Evolutionary conservation across 441 rosid genomes (phyloP).

Genomic region (Hypseocharis bilobata): DNA sequence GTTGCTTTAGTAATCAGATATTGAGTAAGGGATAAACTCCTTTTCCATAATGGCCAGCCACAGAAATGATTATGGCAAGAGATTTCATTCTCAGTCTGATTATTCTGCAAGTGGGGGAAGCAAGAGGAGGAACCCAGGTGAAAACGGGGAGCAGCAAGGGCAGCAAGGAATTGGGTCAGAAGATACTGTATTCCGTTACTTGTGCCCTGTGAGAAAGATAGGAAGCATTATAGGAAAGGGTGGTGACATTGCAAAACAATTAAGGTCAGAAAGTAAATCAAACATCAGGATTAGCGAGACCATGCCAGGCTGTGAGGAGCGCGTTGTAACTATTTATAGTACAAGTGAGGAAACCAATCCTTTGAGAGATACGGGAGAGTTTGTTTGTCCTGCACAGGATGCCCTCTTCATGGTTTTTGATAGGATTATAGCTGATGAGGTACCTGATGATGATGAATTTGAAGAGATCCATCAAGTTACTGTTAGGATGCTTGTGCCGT

Average conservation of each 20-base stretch:
- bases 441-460: constrained; percentile 47
- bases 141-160: constrained; percentile 53
- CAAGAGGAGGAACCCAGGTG: constrained; percentile 64
- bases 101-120: constrained; percentile 46
- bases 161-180: constrained; percentile 46
- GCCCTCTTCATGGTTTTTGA: constrained; percentile 80
- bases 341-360: constrained; percentile 73
- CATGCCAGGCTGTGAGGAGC: constrained; percentile 70
- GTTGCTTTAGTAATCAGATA: neutral
- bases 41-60: constrained; percentile 52
- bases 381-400: constrained; percentile 79
- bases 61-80: constrained; percentile 70
- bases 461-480: constrained; percentile 51
- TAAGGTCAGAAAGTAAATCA: constrained; percentile 70
- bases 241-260: constrained; percentile 89
- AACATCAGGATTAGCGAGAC: constrained; percentile 79
- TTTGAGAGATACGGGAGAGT: constrained; percentile 46
- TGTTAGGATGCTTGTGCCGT: constrained; percentile 81
- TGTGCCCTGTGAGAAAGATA: constrained; percentile 75
- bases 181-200: constrained; percentile 72
- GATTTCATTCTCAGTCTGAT: constrained; percentile 65
- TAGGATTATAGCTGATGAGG: constrained; percentile 63
- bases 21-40: neutral
- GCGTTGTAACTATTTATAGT: constrained; percentile 85
- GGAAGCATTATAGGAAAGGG: constrained; percentile 93